Percentiles rank a stretch among this genome's conserved stretches.
Evolutionary conservation across 2,329 filamentous ascomycete genomes (phyloP).

Genomic region (Penicillium sp.): DNA sequence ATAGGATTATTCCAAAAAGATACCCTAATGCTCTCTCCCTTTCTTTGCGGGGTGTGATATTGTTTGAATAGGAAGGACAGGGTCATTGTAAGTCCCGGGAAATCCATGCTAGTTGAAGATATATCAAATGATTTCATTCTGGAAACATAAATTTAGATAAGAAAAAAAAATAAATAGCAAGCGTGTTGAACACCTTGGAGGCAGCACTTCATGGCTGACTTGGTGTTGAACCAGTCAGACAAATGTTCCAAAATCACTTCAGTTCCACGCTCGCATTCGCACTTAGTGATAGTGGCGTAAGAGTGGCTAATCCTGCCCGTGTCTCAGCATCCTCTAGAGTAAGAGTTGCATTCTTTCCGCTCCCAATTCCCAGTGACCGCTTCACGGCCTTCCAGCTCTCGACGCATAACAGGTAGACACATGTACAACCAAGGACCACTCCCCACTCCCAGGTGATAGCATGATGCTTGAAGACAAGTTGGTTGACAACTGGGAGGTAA

Average conservation of each 20-base stretch:
- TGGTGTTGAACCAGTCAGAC: conserved; percentile 15
- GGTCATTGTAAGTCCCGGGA: background rate
- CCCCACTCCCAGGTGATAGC: conserved; percentile 68
- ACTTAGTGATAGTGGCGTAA: conserved; percentile 24
- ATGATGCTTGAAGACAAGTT: conserved; percentile 62
- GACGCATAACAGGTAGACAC: conserved; percentile 60
- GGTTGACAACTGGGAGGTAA: conserved; percentile 67
- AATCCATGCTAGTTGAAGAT: background rate
- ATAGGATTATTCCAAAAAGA: too few relatives aligned
- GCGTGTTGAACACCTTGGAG: background rate
- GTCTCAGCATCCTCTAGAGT: conserved; percentile 36
- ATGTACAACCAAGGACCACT: conserved; percentile 58
- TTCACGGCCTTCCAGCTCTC: conserved; percentile 67
- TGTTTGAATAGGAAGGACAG: too few relatives aligned
- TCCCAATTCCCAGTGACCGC: conserved; percentile 42
- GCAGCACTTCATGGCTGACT: background rate
- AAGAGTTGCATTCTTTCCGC: conserved; percentile 31
- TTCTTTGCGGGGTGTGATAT: too few relatives aligned
- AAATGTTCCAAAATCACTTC: conserved; percentile 17
- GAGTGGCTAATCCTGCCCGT: conserved; percentile 27
- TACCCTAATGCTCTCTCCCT: too few relatives aligned
- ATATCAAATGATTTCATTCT: background rate
- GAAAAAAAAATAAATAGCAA: background rate
- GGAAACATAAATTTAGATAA: background rate
- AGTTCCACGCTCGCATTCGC: conserved; percentile 29